phyloP scores from a whole-genome alignment of 202 grass and related monocot species.

The Saccharum hybrid region DNA sequence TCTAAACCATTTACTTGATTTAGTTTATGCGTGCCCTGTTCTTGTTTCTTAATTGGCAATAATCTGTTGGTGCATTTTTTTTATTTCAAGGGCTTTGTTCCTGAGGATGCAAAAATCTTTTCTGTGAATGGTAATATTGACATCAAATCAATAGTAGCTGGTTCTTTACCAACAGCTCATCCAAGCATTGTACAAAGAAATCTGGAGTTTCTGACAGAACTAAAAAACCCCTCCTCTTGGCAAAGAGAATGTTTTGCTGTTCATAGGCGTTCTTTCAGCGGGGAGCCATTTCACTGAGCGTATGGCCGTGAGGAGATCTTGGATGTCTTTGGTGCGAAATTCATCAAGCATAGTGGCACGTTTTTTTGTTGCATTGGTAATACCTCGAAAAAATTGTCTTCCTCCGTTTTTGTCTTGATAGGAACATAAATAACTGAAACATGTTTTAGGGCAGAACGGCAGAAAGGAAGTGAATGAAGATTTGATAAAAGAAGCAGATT shows the following conservation, averaged over 20 bases:
- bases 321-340: constrained; percentile 88
- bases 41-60: constrained; percentile 11
- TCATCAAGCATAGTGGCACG: constrained; percentile 72
- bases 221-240: constrained; percentile 59
- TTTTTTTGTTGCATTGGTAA: constrained; percentile 98
- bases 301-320: constrained; percentile 94
- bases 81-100: constrained; percentile 69
- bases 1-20: constrained; percentile 21
- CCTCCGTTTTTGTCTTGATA: neutral
- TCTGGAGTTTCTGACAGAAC: constrained; percentile 73
- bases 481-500: constrained; percentile 83
- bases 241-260: constrained; percentile 72
- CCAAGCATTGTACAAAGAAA: constrained; percentile 53
- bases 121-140: constrained; percentile 69
- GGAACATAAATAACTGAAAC: constrained; percentile 31
- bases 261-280: constrained; percentile 93
- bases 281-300: constrained; percentile 89
- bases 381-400: neutral
- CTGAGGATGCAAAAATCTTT: constrained; percentile 76
- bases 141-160: constrained; percentile 70
- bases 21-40: neutral
- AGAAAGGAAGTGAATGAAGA: constrained; percentile 80
- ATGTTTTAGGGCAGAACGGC: constrained; percentile 64
- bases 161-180: constrained; percentile 71
- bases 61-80: constrained; percentile 9